Conservation (phyloP, 2,329 filamentous ascomycete genomes). For the Pseudogymnoascus sp. region DNA sequence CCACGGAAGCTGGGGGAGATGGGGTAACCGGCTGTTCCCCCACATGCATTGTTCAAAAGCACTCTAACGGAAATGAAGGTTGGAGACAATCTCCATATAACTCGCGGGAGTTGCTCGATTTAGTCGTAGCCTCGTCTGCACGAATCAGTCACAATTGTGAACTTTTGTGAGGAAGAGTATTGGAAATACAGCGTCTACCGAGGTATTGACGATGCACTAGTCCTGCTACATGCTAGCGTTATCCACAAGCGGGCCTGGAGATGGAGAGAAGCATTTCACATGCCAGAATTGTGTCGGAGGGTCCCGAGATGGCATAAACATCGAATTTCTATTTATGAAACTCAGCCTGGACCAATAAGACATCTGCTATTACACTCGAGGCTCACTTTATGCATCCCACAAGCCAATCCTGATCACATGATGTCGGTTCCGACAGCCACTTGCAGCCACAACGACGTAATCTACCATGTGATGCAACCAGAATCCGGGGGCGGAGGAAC, state of each 20-base stretch:
- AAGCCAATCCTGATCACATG: background rate
- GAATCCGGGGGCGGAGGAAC: conserved; percentile 8
- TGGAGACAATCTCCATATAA: background rate
- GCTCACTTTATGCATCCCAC: background rate
- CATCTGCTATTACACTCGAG: background rate
- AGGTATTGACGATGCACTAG: background rate
- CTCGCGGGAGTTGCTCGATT: conserved; percentile 4
- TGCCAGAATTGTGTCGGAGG: background rate
- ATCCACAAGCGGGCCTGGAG: background rate
- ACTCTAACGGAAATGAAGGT: conserved; percentile 2
- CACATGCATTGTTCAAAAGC: background rate
- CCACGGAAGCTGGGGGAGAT: background rate
- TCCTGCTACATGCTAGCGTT: background rate
- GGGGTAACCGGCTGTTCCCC: background rate
- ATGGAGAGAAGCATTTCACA: background rate
- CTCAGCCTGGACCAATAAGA: background rate
- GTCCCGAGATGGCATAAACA: background rate
- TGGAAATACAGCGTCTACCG: background rate
- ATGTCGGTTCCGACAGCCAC: background rate
- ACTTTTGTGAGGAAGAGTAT: background rate
- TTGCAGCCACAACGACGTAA: background rate
- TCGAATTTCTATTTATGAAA: conserved; percentile 1
- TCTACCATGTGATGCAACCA: conserved; percentile 8
- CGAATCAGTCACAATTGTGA: background rate
- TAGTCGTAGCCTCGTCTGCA: conserved; percentile 1